Base-by-base conservation (phyloP, 2,329 filamentous ascomycete species). In the Zymoseptoria pseudotritici region DNA sequence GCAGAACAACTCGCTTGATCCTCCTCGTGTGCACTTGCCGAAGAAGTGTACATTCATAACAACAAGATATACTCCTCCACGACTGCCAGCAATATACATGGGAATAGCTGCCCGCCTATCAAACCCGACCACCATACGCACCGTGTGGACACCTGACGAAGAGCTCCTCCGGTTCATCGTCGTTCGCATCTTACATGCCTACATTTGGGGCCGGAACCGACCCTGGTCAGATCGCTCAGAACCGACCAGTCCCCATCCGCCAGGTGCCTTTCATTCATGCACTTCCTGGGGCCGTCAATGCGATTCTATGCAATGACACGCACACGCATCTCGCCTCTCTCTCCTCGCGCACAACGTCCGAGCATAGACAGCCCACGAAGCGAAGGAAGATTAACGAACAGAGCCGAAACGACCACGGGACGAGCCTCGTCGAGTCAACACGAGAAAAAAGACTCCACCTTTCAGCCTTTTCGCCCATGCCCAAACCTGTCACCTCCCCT, bases 401-500 rank as follows among this genome's bases (percentile, higher is more conserved):
- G 24, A 26, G 24, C 24, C 24, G 24, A 26, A 26, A 26, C 24
- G 11, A 42, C 36, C 36, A 42, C 36, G 36, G 36, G 36, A 42
- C 36, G 36, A 42, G 36, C 36, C 36, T 42, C 36, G 36, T 46
- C 36, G 36, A 46, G 11, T 46, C 36, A 17, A 42, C 5, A 46
- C 36, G 13, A 46, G 36, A n/a, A 7, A 17, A 17, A n/a, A 11
- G 36, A n/a, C 36, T 46, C 36, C 36, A 46, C 36, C 36, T 46
- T n/a, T 46, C 36, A 46, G 36, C 36, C 36, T n/a, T n/a, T 46
- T 11, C 36, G n/a, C 58, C 55, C 58, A 56, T 22, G 59, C 66
- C 19, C 26, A 63, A 68, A 50, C 67, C 70, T 10, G 66, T 71
- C 54, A 65, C 46, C 9, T 62, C 65, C 50, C 64, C 69, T 42